Evolutionary conservation across 768 basidiomycete species (phyloP).

Genomic region (Amanita fuliginea): DNA sequence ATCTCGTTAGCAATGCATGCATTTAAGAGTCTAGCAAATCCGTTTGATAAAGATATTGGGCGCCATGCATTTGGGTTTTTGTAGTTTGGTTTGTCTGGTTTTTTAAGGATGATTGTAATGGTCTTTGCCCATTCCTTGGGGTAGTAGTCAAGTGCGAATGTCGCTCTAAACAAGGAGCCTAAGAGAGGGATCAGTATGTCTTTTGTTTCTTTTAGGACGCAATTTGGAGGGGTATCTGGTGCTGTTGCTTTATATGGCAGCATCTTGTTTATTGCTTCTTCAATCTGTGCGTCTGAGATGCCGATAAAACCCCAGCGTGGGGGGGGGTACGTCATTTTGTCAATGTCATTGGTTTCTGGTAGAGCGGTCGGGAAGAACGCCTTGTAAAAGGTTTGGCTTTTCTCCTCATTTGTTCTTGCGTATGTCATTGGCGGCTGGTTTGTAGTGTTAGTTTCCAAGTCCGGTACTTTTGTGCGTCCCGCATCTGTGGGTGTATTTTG

Average conservation of each 20-base stretch:
- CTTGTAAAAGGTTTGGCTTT: neutral
- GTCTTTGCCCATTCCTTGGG: neutral
- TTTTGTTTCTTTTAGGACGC: neutral
- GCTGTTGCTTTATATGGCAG: neutral
- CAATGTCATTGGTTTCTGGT: too few species aligned
- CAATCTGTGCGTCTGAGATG: neutral
- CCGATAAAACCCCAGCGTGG: neutral
- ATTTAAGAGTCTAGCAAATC: neutral
- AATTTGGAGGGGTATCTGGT: neutral
- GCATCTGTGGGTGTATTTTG: neutral
- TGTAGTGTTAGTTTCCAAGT: neutral
- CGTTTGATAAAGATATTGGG: conserved; percentile 3
- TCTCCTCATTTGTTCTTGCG: neutral
- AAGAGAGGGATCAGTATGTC: neutral
- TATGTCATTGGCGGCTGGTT: too few species aligned
- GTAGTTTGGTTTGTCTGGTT: conserved; percentile 5
- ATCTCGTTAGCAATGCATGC: conserved; percentile 3
- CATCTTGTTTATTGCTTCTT: neutral
- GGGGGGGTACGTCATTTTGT: neutral
- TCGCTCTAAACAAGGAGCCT: neutral
- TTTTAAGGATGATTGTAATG: neutral
- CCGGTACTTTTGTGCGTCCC: neutral
- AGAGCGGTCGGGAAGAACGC: neutral
- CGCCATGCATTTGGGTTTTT: conserved; percentile 4
- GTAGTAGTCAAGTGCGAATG: neutral